Evolutionary conservation across 1,284 basidiomycete species (phyloP).

Genomic region (Ganoderma lucidum): DNA sequence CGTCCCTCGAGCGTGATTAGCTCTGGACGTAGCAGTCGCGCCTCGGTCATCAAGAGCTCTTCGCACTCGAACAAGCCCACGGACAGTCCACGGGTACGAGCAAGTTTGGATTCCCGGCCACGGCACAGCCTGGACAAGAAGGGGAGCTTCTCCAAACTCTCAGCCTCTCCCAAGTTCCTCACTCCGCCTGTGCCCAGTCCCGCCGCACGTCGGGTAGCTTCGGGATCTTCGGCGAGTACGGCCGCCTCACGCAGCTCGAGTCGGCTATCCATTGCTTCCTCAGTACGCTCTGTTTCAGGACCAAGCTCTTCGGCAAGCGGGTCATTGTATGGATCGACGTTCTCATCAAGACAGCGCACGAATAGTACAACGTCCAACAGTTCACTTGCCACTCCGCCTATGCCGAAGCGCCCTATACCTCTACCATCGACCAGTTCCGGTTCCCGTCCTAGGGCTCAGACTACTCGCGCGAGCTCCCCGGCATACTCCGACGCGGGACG

Average conservation of each 20-base stretch:
- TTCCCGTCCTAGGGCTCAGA: slow-evolving; percentile 50
- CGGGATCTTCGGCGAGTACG: slow-evolving; percentile 48
- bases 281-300: slow-evolving; percentile 63
- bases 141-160: slow-evolving; percentile 60
- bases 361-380: slow-evolving; percentile 60
- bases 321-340: slow-evolving; percentile 68
- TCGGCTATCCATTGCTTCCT: slow-evolving; percentile 55
- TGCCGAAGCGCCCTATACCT: slow-evolving; percentile 32
- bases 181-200: slow-evolving; percentile 50
- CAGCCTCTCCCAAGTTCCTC: slow-evolving; percentile 53
- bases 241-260: slow-evolving; percentile 51
- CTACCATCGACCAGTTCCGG: slow-evolving; percentile 28
- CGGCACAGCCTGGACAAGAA: slow-evolving; percentile 34
- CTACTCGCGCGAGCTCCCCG: slow-evolving; percentile 60
- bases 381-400: slow-evolving; percentile 43
- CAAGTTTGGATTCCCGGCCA: slow-evolving; percentile 27
- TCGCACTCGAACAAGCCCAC: slow-evolving; percentile 40
- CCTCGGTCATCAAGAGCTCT: slow-evolving; percentile 47
- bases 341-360: slow-evolving; percentile 82
- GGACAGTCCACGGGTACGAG: slow-evolving; percentile 34
- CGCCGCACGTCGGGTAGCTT: slow-evolving; percentile 55
- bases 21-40: slow-evolving; percentile 63
- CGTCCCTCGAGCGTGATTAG: slow-evolving; percentile 66
- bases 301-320: slow-evolving; percentile 31
- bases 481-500: slow-evolving; percentile 58